Conservation (phyloP, 371 early-diverging fungal genomes). For the Circinella minor region DNA sequence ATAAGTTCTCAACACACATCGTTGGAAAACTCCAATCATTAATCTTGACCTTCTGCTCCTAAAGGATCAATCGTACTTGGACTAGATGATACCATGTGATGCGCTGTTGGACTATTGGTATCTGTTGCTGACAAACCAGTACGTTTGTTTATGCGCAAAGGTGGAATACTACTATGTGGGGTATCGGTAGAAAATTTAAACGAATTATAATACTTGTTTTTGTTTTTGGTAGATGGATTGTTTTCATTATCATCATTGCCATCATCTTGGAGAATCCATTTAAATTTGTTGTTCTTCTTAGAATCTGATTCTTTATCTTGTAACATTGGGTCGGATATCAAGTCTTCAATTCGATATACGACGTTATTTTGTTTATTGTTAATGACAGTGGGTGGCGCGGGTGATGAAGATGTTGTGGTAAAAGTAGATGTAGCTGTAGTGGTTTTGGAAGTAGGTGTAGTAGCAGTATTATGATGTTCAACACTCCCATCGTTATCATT, state of each 20-base stretch:
- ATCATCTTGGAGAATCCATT: slow-evolving; percentile 29
- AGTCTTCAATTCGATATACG: slow-evolving; percentile 47
- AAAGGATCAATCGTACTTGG: slow-evolving; percentile 3
- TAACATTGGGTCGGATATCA: slow-evolving; percentile 42
- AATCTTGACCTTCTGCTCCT: neutral
- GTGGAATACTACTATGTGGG: neutral
- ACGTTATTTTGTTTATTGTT: slow-evolving; percentile 20
- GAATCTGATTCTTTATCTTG: slow-evolving; percentile 23
- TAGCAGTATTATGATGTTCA: neutral
- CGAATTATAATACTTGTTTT: no score
- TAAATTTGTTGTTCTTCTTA: slow-evolving; percentile 27
- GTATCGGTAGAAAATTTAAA: neutral
- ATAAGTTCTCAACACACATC: no score
- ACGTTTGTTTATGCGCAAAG: neutral
- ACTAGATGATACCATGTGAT: neutral
- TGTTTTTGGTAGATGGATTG: neutral
- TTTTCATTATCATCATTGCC: neutral
- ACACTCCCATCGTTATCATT: neutral
- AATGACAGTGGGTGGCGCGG: slow-evolving; percentile 2
- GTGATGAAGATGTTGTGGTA: neutral
- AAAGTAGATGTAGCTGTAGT: neutral
- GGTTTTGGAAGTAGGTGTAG: neutral
- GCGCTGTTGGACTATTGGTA: no score
- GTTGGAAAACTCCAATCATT: neutral
- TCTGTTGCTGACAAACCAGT: neutral